Base-by-base conservation (phyloP, 1,284 basidiomycete species). In the Ganoderma boninense region DNA sequence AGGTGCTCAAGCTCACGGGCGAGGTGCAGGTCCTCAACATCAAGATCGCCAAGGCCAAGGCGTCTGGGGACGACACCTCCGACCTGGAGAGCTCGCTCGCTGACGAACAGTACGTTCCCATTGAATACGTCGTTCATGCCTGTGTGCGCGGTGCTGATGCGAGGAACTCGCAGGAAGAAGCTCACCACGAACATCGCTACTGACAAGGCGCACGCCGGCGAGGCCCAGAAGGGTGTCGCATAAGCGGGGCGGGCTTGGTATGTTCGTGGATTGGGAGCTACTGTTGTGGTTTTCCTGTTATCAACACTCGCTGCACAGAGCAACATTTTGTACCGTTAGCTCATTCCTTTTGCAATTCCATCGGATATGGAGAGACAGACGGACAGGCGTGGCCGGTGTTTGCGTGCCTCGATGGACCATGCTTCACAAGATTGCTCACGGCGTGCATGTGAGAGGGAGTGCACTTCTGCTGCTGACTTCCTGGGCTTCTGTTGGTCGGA, bases 1-100 rank as follows among this genome's bases (percentile, higher is more conserved):
- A 87, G 80, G 86, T 87, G 42, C 76, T 87, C 43, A 87, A 87
- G 79, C 77, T 87, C 66, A 84, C 84, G 32, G 85, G 82, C 42
- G 79, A 82, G 71, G 77, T 82, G 26, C 82, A 84, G 74, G 83
- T 74, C 42, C 74, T 83, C 8, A 79, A 83, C 68, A 85, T 85
- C 79, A 79, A 85, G 76, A 79, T 84, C 68, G 84, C 83, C 6
- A 77, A 83, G 73, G 82, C 82, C 11, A 69, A 82, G 75, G 83
- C 83, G 16, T 68, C 72, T 11, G 83, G 83, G 64, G 73, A 76
- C 46, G 78, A 80, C 67, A 83, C 82, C 8, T 75, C 80, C 7
- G 64, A 67, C 67, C 66, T 81, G 38, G 77, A 81, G 74, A 66
- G 62, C 62, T 75, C 80, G 68, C 72, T 85, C 52, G 66, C 72